These are phyloP conservation scores for Glycine latifolia DNA, from an alignment of 306 rosid genomes.

Conservation along the genomic window DNA sequence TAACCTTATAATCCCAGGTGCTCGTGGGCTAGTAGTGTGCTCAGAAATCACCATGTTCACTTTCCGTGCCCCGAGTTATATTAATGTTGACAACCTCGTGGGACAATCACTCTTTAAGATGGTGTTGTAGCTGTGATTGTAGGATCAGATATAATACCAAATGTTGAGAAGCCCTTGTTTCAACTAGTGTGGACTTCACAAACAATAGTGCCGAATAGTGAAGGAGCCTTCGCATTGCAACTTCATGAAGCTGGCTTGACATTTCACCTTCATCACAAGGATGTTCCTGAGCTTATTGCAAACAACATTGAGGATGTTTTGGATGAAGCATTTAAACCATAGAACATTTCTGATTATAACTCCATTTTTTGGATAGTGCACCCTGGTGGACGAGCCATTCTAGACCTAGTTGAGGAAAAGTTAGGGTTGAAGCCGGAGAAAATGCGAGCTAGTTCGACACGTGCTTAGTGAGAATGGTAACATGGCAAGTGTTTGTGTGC, in stretches of 20 bases:
- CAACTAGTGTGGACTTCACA: neutral
- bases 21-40: no score
- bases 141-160: neutral
- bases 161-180: neutral
- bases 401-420: neutral
- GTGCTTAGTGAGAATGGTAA: neutral
- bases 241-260: neutral
- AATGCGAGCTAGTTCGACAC: neutral
- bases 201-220: neutral
- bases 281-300: neutral
- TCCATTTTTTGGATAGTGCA: neutral
- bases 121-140: neutral
- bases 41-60: no score
- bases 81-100: neutral
- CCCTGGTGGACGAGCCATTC: neutral
- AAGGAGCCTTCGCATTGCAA: neutral
- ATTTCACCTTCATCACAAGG: neutral
- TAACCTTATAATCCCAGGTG: no score
- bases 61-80: no score
- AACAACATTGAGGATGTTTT: neutral
- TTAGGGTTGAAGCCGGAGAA: neutral
- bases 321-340: neutral
- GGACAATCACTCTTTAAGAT: neutral
- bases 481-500: neutral
- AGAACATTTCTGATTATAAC: neutral